These are phyloP conservation scores for Antarctomyces pellizariae DNA, from an alignment of 495 filamentous ascomycete genomes.

Conservation along the genomic window DNA sequence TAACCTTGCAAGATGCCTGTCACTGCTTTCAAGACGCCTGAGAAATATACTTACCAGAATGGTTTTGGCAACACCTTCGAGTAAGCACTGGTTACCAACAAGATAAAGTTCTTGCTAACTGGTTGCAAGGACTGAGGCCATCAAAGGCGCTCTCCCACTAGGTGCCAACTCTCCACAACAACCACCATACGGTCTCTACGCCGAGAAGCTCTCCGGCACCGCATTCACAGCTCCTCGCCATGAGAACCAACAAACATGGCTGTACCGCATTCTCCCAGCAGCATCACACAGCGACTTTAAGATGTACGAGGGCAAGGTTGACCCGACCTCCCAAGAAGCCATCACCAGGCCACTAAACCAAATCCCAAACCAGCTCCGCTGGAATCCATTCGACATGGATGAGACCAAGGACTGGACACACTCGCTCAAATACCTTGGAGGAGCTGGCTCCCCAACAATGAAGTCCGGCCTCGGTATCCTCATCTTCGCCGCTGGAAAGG, in stretches of 20 bases:
- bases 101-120: conserved; percentile 1
- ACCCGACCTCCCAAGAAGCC: conserved; percentile 8
- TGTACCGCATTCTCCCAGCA: conserved; percentile 75
- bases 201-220: conserved; percentile 85
- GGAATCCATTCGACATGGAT: conserved; percentile 71
- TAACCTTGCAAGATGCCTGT: conserved; percentile 25
- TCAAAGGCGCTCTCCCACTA: conserved; percentile 23
- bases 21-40: conserved; percentile 27
- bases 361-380: conserved; percentile 75
- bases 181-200: conserved; percentile 60
- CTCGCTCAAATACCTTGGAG: conserved; percentile 52
- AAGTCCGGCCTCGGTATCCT: conserved; percentile 67
- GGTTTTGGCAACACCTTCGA: conserved; percentile 43
- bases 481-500: conserved; percentile 57
- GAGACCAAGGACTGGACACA: conserved; percentile 52
- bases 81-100: conserved; percentile 14
- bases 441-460: conserved; percentile 59
- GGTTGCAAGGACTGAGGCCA: conserved; percentile 20
- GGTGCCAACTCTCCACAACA: conserved; percentile 80
- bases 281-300: conserved; percentile 58
- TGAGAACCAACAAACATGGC: conserved; percentile 82
- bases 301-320: conserved; percentile 2
- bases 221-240: conserved; percentile 77
- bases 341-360: conserved; percentile 25
- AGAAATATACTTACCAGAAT: conserved; percentile 42